phyloP scores from a whole-genome alignment of 345 rosid species.

The Nephelium lappaceum region DNA sequence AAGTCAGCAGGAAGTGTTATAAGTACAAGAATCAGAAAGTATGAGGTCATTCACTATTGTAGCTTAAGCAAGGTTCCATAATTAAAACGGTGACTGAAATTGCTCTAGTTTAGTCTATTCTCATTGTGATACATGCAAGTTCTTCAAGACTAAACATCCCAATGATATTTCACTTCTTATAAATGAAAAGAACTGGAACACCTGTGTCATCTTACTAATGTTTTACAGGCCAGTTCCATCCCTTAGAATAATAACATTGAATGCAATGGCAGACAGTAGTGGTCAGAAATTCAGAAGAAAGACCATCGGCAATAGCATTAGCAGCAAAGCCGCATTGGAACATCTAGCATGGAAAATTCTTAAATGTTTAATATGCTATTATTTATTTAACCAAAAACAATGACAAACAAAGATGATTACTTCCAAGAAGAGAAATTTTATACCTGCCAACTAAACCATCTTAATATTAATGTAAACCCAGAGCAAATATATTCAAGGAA shows the following conservation, averaged over 20 bases:
- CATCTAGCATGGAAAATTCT: background rate
- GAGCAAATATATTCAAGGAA: background rate
- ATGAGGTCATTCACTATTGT: background rate
- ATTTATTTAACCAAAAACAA: background rate
- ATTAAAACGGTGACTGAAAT: background rate
- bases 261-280: background rate
- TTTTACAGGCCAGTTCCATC: background rate
- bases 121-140: background rate
- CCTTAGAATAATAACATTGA: background rate
- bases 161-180: background rate
- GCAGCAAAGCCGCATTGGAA: background rate
- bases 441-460: background rate
- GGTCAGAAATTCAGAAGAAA: background rate
- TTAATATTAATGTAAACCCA: background rate
- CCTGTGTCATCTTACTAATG: background rate
- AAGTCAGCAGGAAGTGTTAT: background rate
- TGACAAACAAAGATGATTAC: background rate
- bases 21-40: background rate
- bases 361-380: background rate
- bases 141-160: background rate
- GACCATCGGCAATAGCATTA: background rate
- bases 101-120: background rate
- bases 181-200: background rate
- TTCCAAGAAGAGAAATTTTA: background rate
- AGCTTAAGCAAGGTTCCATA: background rate